Percentiles rank a stretch among this genome's conserved stretches.
These are phyloP conservation scores for Eimeria necatrix DNA, from an alignment of 169 alveolate species.

Conservation along the genomic window DNA sequence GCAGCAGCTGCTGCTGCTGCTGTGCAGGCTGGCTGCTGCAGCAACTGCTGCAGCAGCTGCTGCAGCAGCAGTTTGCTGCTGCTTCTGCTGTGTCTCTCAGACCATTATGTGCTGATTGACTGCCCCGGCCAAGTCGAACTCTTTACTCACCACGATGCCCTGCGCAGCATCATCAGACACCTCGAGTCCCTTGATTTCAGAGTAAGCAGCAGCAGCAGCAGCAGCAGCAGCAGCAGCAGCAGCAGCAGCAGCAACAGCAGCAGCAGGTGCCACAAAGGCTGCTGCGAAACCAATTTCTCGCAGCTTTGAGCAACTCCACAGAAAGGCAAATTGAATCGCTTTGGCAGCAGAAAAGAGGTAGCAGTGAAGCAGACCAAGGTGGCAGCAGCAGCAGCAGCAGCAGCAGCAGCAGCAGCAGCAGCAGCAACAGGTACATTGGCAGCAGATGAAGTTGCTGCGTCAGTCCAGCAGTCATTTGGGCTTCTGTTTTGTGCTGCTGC, in stretches of 20 bases:
- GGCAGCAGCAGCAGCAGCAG: background rate
- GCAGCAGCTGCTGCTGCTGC: background rate
- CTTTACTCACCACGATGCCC: slow-evolving; percentile 95
- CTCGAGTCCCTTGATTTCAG: slow-evolving; percentile 88
- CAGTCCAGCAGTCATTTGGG: background rate
- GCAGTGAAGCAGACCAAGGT: background rate
- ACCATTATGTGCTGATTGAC: slow-evolving; percentile 95
- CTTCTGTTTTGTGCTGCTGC: slow-evolving; percentile 29
- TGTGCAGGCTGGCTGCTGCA: background rate
- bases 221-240: slow-evolving; percentile 6
- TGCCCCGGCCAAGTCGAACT: slow-evolving; percentile 98
- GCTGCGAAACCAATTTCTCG: background rate
- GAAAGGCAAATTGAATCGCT: too few species aligned
- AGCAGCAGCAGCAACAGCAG: slow-evolving; percentile 1
- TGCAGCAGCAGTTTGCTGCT: background rate
- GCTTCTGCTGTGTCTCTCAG: slow-evolving; percentile 44
- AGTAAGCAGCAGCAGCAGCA: slow-evolving; percentile 77
- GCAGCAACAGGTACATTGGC: background rate
- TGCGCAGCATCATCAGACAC: slow-evolving; percentile 89
- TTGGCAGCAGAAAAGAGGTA: background rate
- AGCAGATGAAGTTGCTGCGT: background rate
- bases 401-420: background rate
- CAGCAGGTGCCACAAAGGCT: background rate
- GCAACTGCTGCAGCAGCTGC: background rate
- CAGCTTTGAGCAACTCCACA: too few species aligned